Conservation (phyloP, 225 moss, liverwort and hornwort genomes). For the Physcomitrium patens region DNA sequence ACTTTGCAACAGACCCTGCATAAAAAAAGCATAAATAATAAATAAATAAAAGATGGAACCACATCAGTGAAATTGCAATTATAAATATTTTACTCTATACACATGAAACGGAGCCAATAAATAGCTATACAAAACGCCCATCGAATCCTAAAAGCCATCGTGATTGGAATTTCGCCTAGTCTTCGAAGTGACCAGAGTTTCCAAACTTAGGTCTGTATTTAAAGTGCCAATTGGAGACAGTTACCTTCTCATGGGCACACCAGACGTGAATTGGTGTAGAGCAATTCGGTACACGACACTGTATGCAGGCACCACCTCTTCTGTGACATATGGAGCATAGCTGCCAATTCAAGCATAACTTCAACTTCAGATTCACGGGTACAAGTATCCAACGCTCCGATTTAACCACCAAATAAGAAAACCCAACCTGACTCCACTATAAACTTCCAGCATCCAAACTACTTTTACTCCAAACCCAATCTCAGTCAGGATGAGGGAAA, state of each 20-base stretch:
- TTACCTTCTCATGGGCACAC: slow-evolving; percentile 86
- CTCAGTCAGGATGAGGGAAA: too few species aligned
- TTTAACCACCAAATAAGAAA: not conserved
- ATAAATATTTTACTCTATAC: not conserved
- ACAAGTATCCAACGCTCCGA: not conserved
- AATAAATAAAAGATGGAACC: not conserved
- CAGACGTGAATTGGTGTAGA: slow-evolving; percentile 72
- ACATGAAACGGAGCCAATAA: too few species aligned
- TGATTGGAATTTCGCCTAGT: too few species aligned
- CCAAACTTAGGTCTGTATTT: too few species aligned
- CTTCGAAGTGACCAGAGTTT: too few species aligned
- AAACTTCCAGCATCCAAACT: not conserved
- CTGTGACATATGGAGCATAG: slow-evolving; percentile 74
- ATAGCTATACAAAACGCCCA: too few species aligned
- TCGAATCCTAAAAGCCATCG: too few species aligned
- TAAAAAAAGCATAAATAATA: not conserved
- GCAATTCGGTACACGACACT: slow-evolving; percentile 75
- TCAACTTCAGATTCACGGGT: slow-evolving; percentile 20
- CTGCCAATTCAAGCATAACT: slow-evolving; percentile 41
- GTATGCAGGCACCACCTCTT: slow-evolving; percentile 82
- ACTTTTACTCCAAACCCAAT: not conserved
- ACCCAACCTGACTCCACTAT: not conserved
- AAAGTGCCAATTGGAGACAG: not conserved
- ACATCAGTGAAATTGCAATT: slow-evolving; percentile 15
- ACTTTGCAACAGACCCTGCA: slow-evolving; percentile 77